These are phyloP conservation scores for Alternaria panax DNA, from an alignment of 2,329 filamentous ascomycete genomes.

Conservation along the genomic window DNA sequence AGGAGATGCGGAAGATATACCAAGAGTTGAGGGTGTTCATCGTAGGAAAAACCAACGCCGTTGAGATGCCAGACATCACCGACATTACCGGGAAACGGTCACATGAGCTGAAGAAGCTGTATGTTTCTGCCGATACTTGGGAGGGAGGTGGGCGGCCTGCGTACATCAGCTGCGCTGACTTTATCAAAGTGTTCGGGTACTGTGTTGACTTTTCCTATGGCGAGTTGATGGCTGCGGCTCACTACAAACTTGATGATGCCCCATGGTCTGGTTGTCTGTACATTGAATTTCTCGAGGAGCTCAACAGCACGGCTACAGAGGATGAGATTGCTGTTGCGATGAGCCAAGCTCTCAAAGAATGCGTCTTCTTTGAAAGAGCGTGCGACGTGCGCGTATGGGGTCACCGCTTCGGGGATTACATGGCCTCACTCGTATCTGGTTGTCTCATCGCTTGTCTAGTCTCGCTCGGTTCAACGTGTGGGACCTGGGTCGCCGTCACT, in stretches of 20 bases:
- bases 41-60: neutral
- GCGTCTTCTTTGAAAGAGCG: no score
- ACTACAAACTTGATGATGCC: neutral
- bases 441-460: no score
- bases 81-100: neutral
- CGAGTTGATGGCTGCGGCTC: neutral
- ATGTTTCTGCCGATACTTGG: neutral
- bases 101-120: neutral
- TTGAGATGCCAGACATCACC: neutral
- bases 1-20: neutral
- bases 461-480: no score
- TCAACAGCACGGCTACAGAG: no score
- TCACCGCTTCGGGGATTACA: no score
- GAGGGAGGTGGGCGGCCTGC: neutral
- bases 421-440: no score
- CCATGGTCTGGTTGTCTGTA: neutral
- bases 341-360: no score
- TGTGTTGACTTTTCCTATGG: neutral
- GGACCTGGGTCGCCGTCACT: no score
- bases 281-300: no score
- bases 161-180: neutral
- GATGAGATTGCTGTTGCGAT: no score
- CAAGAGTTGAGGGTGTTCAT: neutral
- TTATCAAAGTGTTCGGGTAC: neutral
- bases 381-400: no score